Base-by-base conservation (phyloP, 495 filamentous ascomycete genomes). In the Sabuloglossum arenarium region DNA sequence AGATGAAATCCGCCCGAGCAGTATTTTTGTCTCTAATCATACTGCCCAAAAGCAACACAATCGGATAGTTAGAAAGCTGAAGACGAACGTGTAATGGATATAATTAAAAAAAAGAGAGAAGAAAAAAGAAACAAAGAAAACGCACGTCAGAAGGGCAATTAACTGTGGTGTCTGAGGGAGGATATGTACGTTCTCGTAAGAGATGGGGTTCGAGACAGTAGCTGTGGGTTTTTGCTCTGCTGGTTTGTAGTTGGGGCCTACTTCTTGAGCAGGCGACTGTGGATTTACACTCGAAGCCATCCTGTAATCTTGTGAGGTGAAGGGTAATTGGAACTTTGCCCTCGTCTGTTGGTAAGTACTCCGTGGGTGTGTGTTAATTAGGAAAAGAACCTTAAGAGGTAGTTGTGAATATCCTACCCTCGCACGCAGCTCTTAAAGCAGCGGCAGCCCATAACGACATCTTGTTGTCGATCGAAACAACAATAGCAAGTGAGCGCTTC, bases 141-240 rank as follows among this genome's bases (percentile, higher is more conserved):
- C 88, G 72, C 79, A 98, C 91, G 91, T 94, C 67, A 97, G 78
- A 57, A 97, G 78, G 54, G 91, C 87, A 68, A 97, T 97, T 61
- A 98, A 77, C 73, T 98, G 91, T 42, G 91, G 88, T 11, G 93
- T 95, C 69, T 97, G 93, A 23, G 86, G 78, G 29, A 97, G 76
- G 59, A 90, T 81, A 63, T 86, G 82, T 58, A 97, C 87, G 73
- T 93, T 96, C 32, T 86, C 79, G 62, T 85, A 82, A 23, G 79
- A 66, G n/a, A 95, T 79, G 59, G 74, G 72, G 32, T 81, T 88
- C 14, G 91, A 98, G 52, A 97, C 85, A 3, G 88, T 96, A 11
- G 88, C 88, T 37, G 78, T 85, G 30, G 88, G 88, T 67, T 89
- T 93, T 66, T 88, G 79, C 57, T 74, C 79, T 61, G 82, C 76